Percentiles rank a stretch among this genome's conserved stretches.
These are phyloP conservation scores for Hortiboletus campestris DNA, from an alignment of 768 basidiomycete genomes.

Conservation along the genomic window DNA sequence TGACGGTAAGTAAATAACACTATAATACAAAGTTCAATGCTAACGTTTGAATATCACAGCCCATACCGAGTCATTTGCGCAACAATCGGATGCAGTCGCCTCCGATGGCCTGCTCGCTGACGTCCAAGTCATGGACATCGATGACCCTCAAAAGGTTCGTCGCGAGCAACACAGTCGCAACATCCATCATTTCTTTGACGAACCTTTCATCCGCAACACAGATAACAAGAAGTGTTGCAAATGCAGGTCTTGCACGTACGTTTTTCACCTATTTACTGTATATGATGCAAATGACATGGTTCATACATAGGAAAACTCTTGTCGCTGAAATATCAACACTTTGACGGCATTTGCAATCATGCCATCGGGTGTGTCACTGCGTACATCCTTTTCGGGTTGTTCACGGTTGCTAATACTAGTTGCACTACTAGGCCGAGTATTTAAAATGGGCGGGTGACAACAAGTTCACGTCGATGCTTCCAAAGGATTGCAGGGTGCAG, in stretches of 20 bases:
- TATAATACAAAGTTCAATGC: no score
- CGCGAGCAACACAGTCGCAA: neutral
- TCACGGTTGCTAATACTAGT: neutral
- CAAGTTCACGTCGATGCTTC: neutral
- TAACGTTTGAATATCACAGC: no score
- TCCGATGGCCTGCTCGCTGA: neutral
- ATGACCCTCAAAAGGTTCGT: neutral
- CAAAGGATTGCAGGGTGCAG: neutral
- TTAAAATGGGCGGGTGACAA: neutral
- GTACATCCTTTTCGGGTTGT: no score
- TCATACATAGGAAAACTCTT: neutral
- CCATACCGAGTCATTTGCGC: no score
- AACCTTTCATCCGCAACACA: neutral
- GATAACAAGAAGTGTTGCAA: neutral
- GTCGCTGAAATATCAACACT: neutral
- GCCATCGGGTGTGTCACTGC: neutral
- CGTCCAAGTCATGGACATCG: neutral
- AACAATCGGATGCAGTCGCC: no score
- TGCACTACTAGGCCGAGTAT: neutral
- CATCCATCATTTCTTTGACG: neutral
- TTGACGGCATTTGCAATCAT: neutral
- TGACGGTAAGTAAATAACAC: no score
- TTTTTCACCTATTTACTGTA: no score
- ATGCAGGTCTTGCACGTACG: neutral
- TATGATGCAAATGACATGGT: no score